Conservation (phyloP, 2,329 filamentous ascomycete genomes). For the Dactylellina drechsleri region DNA sequence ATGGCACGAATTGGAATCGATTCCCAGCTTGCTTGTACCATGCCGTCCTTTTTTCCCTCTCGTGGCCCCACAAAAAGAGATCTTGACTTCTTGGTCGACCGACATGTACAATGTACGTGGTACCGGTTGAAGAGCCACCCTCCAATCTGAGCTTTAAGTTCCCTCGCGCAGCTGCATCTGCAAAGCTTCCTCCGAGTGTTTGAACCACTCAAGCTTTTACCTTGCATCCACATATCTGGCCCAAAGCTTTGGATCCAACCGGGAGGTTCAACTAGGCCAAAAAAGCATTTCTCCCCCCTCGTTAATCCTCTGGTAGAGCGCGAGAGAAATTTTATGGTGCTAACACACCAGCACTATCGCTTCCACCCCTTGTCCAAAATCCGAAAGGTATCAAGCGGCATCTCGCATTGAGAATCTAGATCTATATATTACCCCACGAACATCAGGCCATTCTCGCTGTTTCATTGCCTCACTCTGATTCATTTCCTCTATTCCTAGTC, state of each 20-base stretch:
- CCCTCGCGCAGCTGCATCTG: conserved; percentile 37
- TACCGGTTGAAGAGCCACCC: conserved; percentile 28
- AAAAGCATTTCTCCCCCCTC: conserved; percentile 30
- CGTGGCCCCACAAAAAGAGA: conserved; percentile 39
- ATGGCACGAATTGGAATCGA: conserved; percentile 52
- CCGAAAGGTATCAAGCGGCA: conserved; percentile 52
- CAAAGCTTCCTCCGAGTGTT: conserved; percentile 11
- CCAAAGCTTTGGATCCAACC: conserved; percentile 50
- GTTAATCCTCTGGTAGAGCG: conserved; percentile 28
- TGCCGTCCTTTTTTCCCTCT: conserved; percentile 27
- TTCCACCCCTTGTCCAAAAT: conserved; percentile 48
- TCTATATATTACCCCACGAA: conserved; percentile 55
- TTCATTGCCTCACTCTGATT: conserved; percentile 52
- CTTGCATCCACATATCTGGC: conserved; percentile 52
- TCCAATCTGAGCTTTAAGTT: conserved; percentile 51
- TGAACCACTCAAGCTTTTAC: conserved; percentile 17
- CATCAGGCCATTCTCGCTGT: conserved; percentile 48
- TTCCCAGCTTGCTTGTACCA: conserved; percentile 42
- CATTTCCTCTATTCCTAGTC: conserved; percentile 36
- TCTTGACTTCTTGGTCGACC: conserved; percentile 45
- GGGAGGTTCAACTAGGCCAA: conserved; percentile 45
- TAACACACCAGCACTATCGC: conserved; percentile 37
- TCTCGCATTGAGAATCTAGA: conserved; percentile 50
- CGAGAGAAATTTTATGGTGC: conserved; percentile 42
- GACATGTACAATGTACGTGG: conserved; percentile 14